Evolutionary conservation across 140 eudicot species (phyloP).

Genomic region (Oenanthe javanica): DNA sequence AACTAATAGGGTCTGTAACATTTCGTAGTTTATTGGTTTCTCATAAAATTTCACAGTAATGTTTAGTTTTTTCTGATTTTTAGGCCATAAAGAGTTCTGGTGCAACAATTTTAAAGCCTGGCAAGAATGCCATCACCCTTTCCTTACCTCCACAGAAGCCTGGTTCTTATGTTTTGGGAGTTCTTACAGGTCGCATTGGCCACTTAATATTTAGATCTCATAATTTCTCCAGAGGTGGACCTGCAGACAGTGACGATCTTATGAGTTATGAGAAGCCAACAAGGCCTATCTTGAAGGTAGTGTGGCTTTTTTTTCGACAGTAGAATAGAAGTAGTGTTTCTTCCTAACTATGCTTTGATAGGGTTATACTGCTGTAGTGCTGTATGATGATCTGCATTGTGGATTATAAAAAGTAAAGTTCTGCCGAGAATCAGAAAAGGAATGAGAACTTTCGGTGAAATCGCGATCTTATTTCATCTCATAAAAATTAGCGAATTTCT

Average conservation of each 20-base stretch:
- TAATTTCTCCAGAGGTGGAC: conserved; percentile 91
- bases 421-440: neutral
- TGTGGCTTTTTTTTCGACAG: neutral
- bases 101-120: conserved; percentile 66
- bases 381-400: neutral
- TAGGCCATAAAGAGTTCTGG: conserved; percentile 77
- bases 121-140: conserved; percentile 62
- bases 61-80: conserved; percentile 8
- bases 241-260: conserved; percentile 86
- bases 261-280: conserved; percentile 96
- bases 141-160: conserved; percentile 92
- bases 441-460: neutral
- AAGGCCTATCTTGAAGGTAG: conserved; percentile 81
- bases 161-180: conserved; percentile 93
- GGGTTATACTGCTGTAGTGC: neutral
- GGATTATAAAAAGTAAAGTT: neutral
- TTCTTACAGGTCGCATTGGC: conserved; percentile 92
- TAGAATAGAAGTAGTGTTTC: neutral
- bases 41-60: neutral
- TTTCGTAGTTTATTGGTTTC: conserved; percentile 3
- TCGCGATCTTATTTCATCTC: neutral
- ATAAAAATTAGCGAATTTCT: neutral
- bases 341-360: neutral
- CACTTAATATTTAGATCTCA: conserved; percentile 91
- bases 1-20: conserved; percentile 11